Base-by-base conservation (phyloP, 140 eudicot genomes). In the Ambrosia hybrid region DNA sequence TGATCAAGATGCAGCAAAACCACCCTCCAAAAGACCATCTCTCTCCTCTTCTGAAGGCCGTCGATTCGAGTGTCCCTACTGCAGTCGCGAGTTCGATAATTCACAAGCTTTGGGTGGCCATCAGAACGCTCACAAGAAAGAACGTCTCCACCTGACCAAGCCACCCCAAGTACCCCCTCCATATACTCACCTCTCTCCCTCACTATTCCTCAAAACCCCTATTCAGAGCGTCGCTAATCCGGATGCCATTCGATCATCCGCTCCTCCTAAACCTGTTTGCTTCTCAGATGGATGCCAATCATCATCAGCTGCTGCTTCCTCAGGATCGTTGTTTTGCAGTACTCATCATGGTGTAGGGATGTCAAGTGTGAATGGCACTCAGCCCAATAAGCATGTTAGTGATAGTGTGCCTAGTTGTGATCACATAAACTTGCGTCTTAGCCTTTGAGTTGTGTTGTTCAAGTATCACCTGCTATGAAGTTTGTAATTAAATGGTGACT, bases 31-130 rank as follows among this genome's bases (percentile, higher is more conserved):
- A 34, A 70, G 80, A 17, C 68, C 74, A n/a, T 85, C 81, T 38
- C 51, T 76, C 84, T 49, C 55, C 55, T 49, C 55, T 34, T 52
- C 79, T 0, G 10, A 76, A 26, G 79, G 84, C 83, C 88, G 89
- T 82, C 88, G 84, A 49, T 89, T 77, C 72, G 90, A 86, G 96
- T 89, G 96, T 57, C 89, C 82, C 21, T 86, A 89, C 77, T 86
- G 96, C 75, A 74, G 75, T 69, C 87, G 96, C 6, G 88, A 86
- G 65, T 89, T 89, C 33, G 85, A 90, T 39, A 89, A 86, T 74
- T 89, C 96, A 10, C 96, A 89, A 75, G 96, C 92, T 14, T 65
- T 89, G 4, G 96, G 96, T 6, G 92, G 96, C 49, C 96, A 89
- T 67, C 96, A 89, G 68, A 89, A 89, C 78, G 92, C 96, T 26